Evolutionary conservation across 2,329 filamentous ascomycete genomes (phyloP), one percentile per base, ranked within the genome.

Genomic region (Corynespora cassiicola): DNA sequence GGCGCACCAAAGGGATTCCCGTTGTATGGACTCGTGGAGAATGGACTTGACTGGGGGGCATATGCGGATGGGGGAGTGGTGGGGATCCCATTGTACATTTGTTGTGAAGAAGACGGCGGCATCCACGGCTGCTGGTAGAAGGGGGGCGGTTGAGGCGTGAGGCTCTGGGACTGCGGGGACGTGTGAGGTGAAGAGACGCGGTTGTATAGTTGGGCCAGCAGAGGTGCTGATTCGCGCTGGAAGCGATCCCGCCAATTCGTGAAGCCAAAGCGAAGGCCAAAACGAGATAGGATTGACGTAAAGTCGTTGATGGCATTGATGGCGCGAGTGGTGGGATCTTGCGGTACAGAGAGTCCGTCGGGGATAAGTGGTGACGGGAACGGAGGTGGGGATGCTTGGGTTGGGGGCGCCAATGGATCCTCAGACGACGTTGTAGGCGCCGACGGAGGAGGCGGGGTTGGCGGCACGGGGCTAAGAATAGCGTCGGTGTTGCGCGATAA

Each of bases 401-500:
- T 25, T n/a, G 61, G 55, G 6, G 65, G 63, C 20, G 67, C 56
- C 2, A 70, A 56, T 6, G 68, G 66, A 34, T 70, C 68, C 23
- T 69, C 68, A 0, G 65, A 63, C 17, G 46, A 45, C 9, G 47
- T 25, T 8, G 48, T 31, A 7, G 51, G 38, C n/a, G 60, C 50
- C 3, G 64, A 49, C 15, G 65, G 56, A 1, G 66, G 62, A 1
- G 69, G 67, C 21, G 70, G 68, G 31, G 68, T 61, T 1, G 72
- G 71, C 22, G 68, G 68, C 5, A 63, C 50, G n/a, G 70, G 71
- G 6, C 67, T 59, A 11, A 71, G 60, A 1, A 77, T 62, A 3
- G 58, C 54, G 8, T 82, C 76, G 25, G 75, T 72, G 51, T 78
- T 76, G n/a, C 75, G 71, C 37, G 73, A 74, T 15, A 85, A 59